A percentile compares a stretch with the other conserved stretches of the same genome.
Conservation (phyloP, 2,329 filamentous ascomycete species). For the Cladosporium sp. region DNA sequence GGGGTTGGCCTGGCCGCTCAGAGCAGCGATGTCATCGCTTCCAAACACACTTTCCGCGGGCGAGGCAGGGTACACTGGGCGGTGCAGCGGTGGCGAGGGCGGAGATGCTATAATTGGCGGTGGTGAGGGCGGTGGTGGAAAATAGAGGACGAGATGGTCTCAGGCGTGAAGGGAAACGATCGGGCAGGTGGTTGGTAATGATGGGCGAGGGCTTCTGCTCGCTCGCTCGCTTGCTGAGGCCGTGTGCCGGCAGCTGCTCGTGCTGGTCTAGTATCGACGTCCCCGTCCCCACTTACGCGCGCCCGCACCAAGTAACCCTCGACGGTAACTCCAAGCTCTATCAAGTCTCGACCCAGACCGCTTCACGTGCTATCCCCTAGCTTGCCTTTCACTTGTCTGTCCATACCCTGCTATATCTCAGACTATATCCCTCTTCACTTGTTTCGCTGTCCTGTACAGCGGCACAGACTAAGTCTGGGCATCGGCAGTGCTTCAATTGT, state of each 20-base stretch:
- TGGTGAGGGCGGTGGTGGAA: not conserved
- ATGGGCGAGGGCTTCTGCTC: not conserved
- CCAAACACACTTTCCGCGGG: not conserved
- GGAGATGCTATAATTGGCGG: not conserved
- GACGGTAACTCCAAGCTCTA: not conserved
- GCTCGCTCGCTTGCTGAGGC: not conserved
- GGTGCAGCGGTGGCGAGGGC: not conserved
- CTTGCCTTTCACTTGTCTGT: not conserved
- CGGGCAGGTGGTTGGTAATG: conserved; percentile 9
- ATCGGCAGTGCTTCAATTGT: not conserved
- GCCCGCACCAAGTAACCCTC: not conserved
- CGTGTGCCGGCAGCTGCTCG: not conserved
- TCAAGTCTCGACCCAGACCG: not conserved
- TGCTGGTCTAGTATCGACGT: not conserved
- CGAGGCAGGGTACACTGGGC: not conserved
- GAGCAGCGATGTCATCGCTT: conserved; percentile 16
- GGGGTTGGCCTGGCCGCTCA: conserved; percentile 16
- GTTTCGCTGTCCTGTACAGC: not conserved
- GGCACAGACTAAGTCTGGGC: not conserved
- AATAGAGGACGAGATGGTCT: not conserved
- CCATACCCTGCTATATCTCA: not conserved
- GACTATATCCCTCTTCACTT: not conserved
- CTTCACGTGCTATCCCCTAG: not conserved
- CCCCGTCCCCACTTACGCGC: conserved; percentile 5
- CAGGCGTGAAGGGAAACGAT: not conserved